Evolutionary conservation across 306 rosid genomes (phyloP).

Genomic region (Fagus sylvatica): DNA sequence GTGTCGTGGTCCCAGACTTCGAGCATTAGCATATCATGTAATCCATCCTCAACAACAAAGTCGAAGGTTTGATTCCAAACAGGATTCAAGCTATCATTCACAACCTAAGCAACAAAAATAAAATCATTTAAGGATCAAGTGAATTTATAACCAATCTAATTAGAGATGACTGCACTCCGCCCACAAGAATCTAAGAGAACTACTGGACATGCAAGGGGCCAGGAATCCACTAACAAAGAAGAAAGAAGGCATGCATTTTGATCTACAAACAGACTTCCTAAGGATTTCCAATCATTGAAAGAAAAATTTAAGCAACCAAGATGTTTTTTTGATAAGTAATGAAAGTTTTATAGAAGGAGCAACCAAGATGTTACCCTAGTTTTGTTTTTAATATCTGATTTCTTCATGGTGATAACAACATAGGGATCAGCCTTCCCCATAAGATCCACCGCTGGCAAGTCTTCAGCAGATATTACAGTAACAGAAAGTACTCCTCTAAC

Average conservation of each 20-base stretch:
- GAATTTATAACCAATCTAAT: constrained; percentile 15
- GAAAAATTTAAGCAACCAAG: constrained; percentile 17
- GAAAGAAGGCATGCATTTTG: no score
- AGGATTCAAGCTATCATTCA: constrained; percentile 86
- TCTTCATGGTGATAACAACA: constrained; percentile 79
- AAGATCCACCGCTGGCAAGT: constrained; percentile 81
- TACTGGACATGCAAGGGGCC: constrained; percentile 4
- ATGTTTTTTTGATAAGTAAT: constrained; percentile 6
- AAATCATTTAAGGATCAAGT: constrained; percentile 2
- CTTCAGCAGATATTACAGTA: constrained; percentile 90
- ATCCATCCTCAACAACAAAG: constrained; percentile 94
- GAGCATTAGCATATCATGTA: constrained; percentile 87
- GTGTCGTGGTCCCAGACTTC: constrained; percentile 98
- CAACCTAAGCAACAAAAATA: constrained; percentile 62
- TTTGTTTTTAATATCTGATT: constrained; percentile 75
- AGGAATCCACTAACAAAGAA: background rate
- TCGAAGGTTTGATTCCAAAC: constrained; percentile 98
- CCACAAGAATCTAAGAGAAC: constrained; percentile 15
- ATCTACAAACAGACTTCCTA: constrained; percentile 3
- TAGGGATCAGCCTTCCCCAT: constrained; percentile 95
- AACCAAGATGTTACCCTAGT: constrained; percentile 67
- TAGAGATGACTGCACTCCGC: background rate
- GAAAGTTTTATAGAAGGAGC: background rate
- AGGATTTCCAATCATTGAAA: constrained; percentile 8
- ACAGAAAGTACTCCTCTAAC: constrained; percentile 87